Conservation (phyloP, 306 rosid species). For the Spatholobus suberectus region DNA sequence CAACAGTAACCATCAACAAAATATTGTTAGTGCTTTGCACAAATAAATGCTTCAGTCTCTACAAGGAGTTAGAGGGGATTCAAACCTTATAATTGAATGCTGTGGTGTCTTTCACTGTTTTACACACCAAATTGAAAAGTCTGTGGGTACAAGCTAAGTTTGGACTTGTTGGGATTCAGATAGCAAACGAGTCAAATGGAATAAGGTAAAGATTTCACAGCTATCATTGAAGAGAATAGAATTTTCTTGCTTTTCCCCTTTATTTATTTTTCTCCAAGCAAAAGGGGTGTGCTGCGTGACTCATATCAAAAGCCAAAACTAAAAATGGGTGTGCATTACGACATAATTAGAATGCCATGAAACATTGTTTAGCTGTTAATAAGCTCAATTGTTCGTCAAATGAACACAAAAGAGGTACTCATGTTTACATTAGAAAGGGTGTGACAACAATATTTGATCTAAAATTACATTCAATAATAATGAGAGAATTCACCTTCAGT, state of each 20-base stretch:
- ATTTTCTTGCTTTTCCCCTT: slow-evolving; percentile 39
- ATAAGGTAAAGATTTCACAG: slow-evolving; percentile 42
- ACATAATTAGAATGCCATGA: slow-evolving; percentile 31
- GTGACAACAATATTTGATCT: neutral
- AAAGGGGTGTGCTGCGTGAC: slow-evolving; percentile 40
- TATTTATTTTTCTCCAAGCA: slow-evolving; percentile 31
- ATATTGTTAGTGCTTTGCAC: slow-evolving; percentile 3
- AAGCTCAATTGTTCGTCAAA: slow-evolving; percentile 9
- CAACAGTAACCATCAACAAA: neutral
- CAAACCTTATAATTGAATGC: slow-evolving; percentile 1
- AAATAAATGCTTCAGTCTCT: neutral
- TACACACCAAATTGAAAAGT: neutral
- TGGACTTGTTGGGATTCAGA: slow-evolving; percentile 42
- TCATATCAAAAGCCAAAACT: slow-evolving; percentile 21
- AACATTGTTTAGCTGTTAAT: slow-evolving; percentile 10
- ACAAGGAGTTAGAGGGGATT: slow-evolving; percentile 2
- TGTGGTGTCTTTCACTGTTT: neutral
- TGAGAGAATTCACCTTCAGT: slow-evolving; percentile 70
- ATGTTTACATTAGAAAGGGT: slow-evolving; percentile 11
- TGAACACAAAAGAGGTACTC: neutral
- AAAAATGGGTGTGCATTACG: neutral
- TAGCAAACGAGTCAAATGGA: slow-evolving; percentile 44
- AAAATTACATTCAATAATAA: too few species aligned
- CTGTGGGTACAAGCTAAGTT: neutral
- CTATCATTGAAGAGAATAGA: slow-evolving; percentile 45